Conservation (phyloP, 2,329 filamentous ascomycete species). For the Scedosporium dehoogii region DNA sequence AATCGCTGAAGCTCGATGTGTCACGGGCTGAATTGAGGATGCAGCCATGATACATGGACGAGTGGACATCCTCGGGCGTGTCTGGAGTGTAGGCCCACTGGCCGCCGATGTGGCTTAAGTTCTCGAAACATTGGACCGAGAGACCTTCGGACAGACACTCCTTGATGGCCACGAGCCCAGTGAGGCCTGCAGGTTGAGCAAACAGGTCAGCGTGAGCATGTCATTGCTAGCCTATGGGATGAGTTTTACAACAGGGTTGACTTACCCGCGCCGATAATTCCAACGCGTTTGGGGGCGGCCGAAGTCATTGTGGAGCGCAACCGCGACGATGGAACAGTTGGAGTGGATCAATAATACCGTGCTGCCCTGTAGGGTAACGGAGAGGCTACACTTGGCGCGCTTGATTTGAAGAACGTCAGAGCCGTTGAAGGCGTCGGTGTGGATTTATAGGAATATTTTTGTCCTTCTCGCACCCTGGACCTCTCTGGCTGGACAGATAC, state of each 20-base stretch:
- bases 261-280: conserved; percentile 16
- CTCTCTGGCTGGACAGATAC: too few species aligned
- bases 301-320: background rate
- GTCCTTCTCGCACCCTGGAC: too few species aligned
- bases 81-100: conserved; percentile 26
- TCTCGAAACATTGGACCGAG: conserved; percentile 24
- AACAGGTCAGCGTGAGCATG: background rate
- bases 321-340: background rate
- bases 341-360: background rate
- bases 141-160: conserved; percentile 26
- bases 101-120: conserved; percentile 23
- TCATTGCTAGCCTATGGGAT: background rate
- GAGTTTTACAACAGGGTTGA: too few species aligned
- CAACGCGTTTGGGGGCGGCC: conserved; percentile 10
- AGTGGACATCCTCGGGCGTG: conserved; percentile 16
- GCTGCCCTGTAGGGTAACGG: too few species aligned
- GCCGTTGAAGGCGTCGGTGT: too few species aligned
- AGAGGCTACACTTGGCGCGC: too few species aligned
- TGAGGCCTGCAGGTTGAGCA: conserved; percentile 16
- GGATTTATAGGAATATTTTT: too few species aligned
- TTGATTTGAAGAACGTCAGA: too few species aligned
- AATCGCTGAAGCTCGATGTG: conserved; percentile 27
- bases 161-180: conserved; percentile 25
- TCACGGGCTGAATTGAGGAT: conserved; percentile 27
- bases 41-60: conserved; percentile 24